Evolutionary conservation across 2,329 filamentous ascomycete species (phyloP).

Genomic region (Aspergillus alliaceus): DNA sequence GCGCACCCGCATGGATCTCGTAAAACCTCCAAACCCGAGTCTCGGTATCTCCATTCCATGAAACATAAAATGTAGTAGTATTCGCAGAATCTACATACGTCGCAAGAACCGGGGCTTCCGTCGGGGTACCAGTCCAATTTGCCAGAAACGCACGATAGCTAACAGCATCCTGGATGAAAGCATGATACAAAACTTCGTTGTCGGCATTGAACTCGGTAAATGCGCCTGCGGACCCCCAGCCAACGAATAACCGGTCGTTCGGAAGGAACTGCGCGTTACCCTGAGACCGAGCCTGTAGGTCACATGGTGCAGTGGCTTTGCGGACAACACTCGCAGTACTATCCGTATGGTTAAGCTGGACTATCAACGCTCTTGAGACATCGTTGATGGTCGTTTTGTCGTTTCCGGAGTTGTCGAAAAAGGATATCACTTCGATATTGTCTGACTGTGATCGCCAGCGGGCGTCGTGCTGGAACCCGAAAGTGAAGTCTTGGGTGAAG

Average conservation of each 20-base stretch:
- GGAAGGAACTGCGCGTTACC: constrained; percentile 30
- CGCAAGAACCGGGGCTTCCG: constrained; percentile 32
- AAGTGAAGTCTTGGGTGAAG: constrained; percentile 38
- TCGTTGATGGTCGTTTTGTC: constrained; percentile 27
- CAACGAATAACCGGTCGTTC: constrained; percentile 26
- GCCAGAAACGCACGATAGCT: constrained; percentile 39
- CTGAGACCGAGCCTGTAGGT: constrained; percentile 19
- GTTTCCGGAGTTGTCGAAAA: constrained; percentile 34
- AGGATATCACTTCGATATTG: constrained; percentile 13
- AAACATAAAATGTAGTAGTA: constrained; percentile 48
- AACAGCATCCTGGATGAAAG: constrained; percentile 33
- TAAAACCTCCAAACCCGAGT: constrained; percentile 50
- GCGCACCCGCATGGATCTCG: background rate
- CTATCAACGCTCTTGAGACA: constrained; percentile 19
- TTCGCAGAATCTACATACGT: constrained; percentile 29
- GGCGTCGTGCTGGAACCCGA: constrained; percentile 28
- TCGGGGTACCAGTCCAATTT: constrained; percentile 38
- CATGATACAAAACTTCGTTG: constrained; percentile 33
- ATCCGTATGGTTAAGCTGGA: constrained; percentile 10
- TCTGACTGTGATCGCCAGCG: constrained; percentile 5
- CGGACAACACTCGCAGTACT: constrained; percentile 2
- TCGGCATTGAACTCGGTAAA: constrained; percentile 24
- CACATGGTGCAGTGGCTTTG: constrained; percentile 16
- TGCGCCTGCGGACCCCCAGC: constrained; percentile 28
- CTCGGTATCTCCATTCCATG: constrained; percentile 54